Evolutionary conservation across 2,329 filamentous ascomycete genomes (phyloP).

Genomic region (Dactylellina cionopaga): DNA sequence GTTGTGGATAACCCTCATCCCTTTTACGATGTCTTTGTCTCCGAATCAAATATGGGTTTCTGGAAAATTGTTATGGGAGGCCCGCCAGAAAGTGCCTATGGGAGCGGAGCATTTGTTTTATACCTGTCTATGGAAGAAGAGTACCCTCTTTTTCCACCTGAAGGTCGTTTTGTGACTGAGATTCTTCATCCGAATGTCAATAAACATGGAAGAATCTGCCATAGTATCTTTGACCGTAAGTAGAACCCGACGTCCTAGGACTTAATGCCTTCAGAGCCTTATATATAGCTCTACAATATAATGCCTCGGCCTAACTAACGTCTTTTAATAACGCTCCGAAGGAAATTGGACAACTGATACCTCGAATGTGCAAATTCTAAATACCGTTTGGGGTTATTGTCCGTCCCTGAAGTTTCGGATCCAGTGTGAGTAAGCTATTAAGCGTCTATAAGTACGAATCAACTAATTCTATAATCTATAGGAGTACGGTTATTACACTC

Average conservation of each 20-base stretch:
- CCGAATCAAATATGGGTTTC: constrained; percentile 60
- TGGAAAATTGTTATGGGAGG: constrained; percentile 62
- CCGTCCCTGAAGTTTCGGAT: constrained; percentile 50
- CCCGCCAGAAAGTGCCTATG: constrained; percentile 58
- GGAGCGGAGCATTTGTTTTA: constrained; percentile 59
- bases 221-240: constrained; percentile 52
- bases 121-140: constrained; percentile 60
- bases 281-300: too few relatives aligned
- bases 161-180: constrained; percentile 60
- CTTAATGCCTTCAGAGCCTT: too few relatives aligned
- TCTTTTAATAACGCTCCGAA: constrained; percentile 25
- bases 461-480: neutral
- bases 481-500: constrained; percentile 50
- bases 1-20: constrained; percentile 58
- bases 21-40: constrained; percentile 61
- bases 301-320: neutral
- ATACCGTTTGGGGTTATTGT: constrained; percentile 51
- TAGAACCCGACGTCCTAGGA: too few relatives aligned
- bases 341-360: constrained; percentile 55
- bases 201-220: constrained; percentile 60
- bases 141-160: constrained; percentile 60
- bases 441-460: neutral
- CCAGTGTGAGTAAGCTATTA: constrained; percentile 27
- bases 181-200: constrained; percentile 61
- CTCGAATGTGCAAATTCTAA: constrained; percentile 44